phyloP scores from a whole-genome alignment of 768 basidiomycete species.

The Agaricus subrufescens region DNA sequence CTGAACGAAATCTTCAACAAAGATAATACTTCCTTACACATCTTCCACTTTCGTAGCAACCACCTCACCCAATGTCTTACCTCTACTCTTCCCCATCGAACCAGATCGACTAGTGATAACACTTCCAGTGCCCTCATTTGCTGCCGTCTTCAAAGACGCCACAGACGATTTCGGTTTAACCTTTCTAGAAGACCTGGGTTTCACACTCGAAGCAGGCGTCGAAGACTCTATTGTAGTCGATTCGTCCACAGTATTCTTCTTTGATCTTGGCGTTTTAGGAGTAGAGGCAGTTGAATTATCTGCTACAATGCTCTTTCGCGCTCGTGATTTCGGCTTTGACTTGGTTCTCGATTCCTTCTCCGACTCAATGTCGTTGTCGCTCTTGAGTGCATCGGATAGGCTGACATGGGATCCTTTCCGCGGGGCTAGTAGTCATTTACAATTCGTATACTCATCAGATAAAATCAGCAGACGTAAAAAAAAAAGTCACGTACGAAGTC shows the following conservation, averaged over 20 bases:
- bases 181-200: not conserved
- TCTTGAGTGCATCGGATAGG: not conserved
- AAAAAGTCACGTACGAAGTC: not conserved
- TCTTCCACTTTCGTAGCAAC: conserved; percentile 11
- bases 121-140: not conserved
- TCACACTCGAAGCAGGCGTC: not conserved
- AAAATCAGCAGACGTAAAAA: not conserved
- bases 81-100: not conserved
- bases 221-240: not conserved
- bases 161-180: conserved; percentile 1
- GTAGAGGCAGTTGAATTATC: not conserved
- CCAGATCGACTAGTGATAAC: not conserved
- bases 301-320: not conserved
- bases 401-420: not conserved
- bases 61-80: conserved; percentile 11
- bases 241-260: not conserved
- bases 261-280: conserved; percentile 1
- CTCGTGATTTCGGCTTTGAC: conserved; percentile 1
- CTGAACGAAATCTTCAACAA: not conserved
- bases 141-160: not conserved
- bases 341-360: not conserved
- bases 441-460: not conserved
- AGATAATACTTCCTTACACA: not conserved
- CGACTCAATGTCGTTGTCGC: not conserved
- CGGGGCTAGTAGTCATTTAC: not conserved